Percentiles rank a stretch among this genome's conserved stretches.
These are phyloP conservation scores for Chalciporus chontae DNA, from an alignment of 768 basidiomycete genomes.

Conservation along the genomic window DNA sequence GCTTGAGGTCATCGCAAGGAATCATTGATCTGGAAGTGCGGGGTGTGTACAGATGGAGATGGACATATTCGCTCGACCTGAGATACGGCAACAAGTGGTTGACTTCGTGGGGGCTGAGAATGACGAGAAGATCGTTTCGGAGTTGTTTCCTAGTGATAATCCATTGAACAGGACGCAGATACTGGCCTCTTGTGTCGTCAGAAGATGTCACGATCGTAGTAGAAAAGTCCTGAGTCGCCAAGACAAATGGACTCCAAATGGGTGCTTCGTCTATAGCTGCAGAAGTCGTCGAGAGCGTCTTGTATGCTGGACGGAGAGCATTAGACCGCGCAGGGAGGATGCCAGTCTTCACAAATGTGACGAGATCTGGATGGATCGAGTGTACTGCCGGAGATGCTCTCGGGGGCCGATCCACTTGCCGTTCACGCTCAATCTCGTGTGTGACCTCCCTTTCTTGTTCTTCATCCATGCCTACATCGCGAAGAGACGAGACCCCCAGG, in stretches of 20 bases:
- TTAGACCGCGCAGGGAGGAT: slow-evolving; percentile 11
- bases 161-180: slow-evolving; percentile 31
- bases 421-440: slow-evolving; percentile 44
- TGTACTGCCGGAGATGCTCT: slow-evolving; percentile 22
- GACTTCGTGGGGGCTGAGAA: slow-evolving; percentile 42
- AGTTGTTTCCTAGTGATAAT: slow-evolving; percentile 13
- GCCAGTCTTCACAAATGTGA: slow-evolving; percentile 29
- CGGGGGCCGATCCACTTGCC: slow-evolving; percentile 36
- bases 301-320: slow-evolving; percentile 24
- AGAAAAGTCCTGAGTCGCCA: slow-evolving; percentile 18
- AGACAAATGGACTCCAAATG: slow-evolving; percentile 17
- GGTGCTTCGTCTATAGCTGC: slow-evolving; percentile 15
- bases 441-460: slow-evolving; percentile 50
- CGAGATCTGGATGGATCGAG: slow-evolving; percentile 10
- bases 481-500: slow-evolving; percentile 15
- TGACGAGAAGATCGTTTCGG: slow-evolving; percentile 23
- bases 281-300: slow-evolving; percentile 9
- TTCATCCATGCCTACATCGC: slow-evolving; percentile 34
- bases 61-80: slow-evolving; percentile 27
- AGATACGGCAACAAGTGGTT: slow-evolving; percentile 37
- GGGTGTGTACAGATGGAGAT: slow-evolving; percentile 43
- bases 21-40: slow-evolving; percentile 32
- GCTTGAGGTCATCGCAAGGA: slow-evolving; percentile 34
- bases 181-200: slow-evolving; percentile 4
- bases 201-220: slow-evolving; percentile 6